These are phyloP conservation scores for Brassica carinata DNA, from an alignment of 345 rosid genomes.

Conservation along the genomic window DNA sequence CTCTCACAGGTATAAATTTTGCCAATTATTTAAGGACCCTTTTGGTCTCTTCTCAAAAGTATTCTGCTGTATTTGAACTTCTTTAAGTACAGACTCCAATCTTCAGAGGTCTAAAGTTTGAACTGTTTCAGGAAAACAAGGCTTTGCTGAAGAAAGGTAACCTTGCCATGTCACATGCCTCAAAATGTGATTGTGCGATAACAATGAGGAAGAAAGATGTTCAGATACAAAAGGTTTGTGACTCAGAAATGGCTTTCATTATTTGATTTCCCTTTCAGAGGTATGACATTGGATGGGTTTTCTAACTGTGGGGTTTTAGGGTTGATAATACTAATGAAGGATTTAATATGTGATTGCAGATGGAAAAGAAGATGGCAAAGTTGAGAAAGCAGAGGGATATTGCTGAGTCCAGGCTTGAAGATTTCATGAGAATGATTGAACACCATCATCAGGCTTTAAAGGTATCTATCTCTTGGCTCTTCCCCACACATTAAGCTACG, in stretches of 20 bases:
- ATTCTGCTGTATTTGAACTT: neutral
- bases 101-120: slow-evolving; percentile 10
- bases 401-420: slow-evolving; percentile 79
- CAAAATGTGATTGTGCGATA: slow-evolving; percentile 61
- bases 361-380: slow-evolving; percentile 78
- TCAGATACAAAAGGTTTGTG: slow-evolving; percentile 79
- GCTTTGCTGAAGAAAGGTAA: neutral
- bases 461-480: neutral
- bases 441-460: slow-evolving; percentile 43
- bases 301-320: neutral
- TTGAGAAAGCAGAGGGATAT: slow-evolving; percentile 79
- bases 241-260: neutral
- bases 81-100: neutral
- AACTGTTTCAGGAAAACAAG: slow-evolving; percentile 17
- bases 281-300: slow-evolving; percentile 19
- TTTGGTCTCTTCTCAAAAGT: neutral
- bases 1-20: neutral
- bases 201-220: slow-evolving; percentile 78
- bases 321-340: neutral
- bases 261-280: neutral
- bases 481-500: neutral
- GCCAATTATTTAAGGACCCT: neutral
- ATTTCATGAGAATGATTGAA: slow-evolving; percentile 65
- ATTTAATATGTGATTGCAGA: slow-evolving; percentile 47
- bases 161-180: slow-evolving; percentile 44